These are phyloP conservation scores for Sarocladium oryzae DNA, from an alignment of 2,329 filamentous ascomycete genomes.

Conservation along the genomic window DNA sequence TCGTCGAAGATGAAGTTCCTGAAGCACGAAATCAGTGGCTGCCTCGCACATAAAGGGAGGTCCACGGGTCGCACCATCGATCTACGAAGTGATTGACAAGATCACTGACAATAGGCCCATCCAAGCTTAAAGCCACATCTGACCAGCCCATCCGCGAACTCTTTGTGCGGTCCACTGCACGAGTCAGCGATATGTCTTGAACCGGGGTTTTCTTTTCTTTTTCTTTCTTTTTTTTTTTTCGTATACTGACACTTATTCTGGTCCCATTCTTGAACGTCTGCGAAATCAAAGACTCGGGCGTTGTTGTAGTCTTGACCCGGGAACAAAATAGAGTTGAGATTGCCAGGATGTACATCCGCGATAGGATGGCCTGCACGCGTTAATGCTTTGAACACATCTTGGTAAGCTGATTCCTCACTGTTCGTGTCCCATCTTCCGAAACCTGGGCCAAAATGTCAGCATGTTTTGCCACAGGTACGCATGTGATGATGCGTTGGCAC, in stretches of 20 bases:
- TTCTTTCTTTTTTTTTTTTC: no score
- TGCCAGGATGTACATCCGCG: slow-evolving; percentile 72
- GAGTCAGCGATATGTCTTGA: not conserved
- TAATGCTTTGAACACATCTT: not conserved
- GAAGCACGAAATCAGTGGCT: not conserved
- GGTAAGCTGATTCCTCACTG: slow-evolving; percentile 34
- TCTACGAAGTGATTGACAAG: slow-evolving; percentile 74
- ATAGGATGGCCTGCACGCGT: slow-evolving; percentile 58
- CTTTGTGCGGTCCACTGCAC: slow-evolving; percentile 62
- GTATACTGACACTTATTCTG: slow-evolving; percentile 62
- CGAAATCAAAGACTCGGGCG: slow-evolving; percentile 74
- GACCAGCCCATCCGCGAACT: slow-evolving; percentile 90
- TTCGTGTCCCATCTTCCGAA: slow-evolving; percentile 88
- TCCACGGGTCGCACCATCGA: slow-evolving; percentile 53
- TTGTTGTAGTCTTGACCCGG: slow-evolving; percentile 94
- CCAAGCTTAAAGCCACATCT: slow-evolving; percentile 72
- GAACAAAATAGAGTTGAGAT: slow-evolving; percentile 71
- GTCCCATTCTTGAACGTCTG: slow-evolving; percentile 70
- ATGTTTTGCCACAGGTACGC: not conserved
- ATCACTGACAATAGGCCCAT: slow-evolving; percentile 68
- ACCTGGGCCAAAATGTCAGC: slow-evolving; percentile 29
- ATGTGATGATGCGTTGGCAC: slow-evolving; percentile 15
- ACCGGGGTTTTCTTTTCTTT: no score
- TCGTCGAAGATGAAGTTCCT: slow-evolving; percentile 80
- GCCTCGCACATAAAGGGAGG: no score